Evolutionary conservation across 208 protist species (phyloP).

Genomic region (Acanthamoeba royreba): DNA sequence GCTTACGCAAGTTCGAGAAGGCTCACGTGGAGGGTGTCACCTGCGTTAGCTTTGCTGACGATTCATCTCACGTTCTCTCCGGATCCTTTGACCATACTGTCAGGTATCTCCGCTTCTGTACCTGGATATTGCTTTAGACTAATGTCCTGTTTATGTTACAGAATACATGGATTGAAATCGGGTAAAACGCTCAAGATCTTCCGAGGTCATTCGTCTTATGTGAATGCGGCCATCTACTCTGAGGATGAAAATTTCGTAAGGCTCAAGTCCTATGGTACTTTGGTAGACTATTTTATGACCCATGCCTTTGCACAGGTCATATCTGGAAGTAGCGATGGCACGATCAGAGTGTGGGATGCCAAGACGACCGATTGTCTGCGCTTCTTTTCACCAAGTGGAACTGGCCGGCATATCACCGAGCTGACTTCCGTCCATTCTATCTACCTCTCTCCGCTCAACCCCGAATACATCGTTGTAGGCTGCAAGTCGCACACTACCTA

Average conservation of each 20-base stretch:
- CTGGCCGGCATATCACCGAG: neutral
- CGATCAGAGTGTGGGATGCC: conserved; percentile 41
- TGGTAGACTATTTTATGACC: neutral
- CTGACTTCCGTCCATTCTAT: conserved; percentile 5
- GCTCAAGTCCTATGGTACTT: neutral
- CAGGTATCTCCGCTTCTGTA: neutral
- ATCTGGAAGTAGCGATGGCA: conserved; percentile 49
- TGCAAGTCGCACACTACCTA: neutral
- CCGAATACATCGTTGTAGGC: conserved; percentile 10
- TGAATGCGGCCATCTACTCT: conserved; percentile 37
- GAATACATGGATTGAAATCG: conserved; percentile 50
- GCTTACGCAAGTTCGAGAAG: conserved; percentile 36
- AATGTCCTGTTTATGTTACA: neutral
- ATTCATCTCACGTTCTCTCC: conserved; percentile 11
- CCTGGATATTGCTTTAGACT: neutral
- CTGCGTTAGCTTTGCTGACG: conserved; percentile 41
- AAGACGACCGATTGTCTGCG: conserved; percentile 52
- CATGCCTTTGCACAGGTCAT: neutral
- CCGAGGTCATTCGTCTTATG: conserved; percentile 50
- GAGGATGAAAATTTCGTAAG: conserved; percentile 34
- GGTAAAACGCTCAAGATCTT: conserved; percentile 54
- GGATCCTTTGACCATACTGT: conserved; percentile 46
- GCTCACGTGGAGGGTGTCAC: conserved; percentile 49
- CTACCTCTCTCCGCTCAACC: neutral
- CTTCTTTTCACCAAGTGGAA: conserved; percentile 11